Evolutionary conservation across 306 rosid genomes (phyloP).

Genomic region (Lablab purpureus): DNA sequence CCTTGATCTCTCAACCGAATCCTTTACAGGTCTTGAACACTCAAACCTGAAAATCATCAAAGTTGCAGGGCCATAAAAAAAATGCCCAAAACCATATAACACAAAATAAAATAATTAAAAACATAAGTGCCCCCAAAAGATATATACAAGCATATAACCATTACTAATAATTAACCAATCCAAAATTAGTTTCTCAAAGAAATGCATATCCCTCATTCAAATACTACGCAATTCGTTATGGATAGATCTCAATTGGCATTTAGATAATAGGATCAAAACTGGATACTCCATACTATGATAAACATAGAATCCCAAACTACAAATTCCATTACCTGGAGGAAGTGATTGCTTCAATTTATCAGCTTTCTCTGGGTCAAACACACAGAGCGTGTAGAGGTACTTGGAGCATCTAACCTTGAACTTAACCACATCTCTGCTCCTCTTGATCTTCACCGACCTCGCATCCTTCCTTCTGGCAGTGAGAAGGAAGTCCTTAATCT

Average conservation of each 20-base stretch:
- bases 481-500: constrained; percentile 93
- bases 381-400: constrained; percentile 93
- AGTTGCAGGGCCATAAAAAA: not conserved
- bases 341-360: constrained; percentile 94
- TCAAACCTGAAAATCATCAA: constrained; percentile 66
- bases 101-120: not conserved
- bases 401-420: constrained; percentile 91
- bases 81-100: not conserved
- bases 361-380: constrained; percentile 81
- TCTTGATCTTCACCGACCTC: constrained; percentile 80
- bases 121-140: not conserved
- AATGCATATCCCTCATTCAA: not conserved
- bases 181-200: not conserved
- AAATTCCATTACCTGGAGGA: constrained; percentile 65
- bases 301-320: not conserved
- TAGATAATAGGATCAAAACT: not conserved
- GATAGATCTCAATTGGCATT: not conserved
- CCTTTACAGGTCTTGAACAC: constrained; percentile 81
- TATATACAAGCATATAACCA: not conserved
- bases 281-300: not conserved
- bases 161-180: not conserved
- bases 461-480: constrained; percentile 94
- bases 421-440: constrained; percentile 85
- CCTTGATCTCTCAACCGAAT: not conserved
- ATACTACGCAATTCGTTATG: not conserved